These are phyloP conservation scores for Blastobotrys serpentis DNA, from an alignment of 1,139 yeast species.

Conservation along the genomic window DNA sequence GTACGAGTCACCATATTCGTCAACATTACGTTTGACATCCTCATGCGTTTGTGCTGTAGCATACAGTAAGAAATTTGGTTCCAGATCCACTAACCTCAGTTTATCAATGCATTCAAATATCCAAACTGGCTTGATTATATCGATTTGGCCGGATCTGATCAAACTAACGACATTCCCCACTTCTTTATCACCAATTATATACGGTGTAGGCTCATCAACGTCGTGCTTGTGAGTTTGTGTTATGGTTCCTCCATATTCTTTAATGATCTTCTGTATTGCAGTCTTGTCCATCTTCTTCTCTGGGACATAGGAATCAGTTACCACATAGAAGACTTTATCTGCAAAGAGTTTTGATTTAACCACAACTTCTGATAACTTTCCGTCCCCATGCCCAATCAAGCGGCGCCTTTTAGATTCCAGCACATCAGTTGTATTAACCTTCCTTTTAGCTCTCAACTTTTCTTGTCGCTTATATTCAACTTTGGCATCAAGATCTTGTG, in stretches of 20 bases:
- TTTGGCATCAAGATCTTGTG: background rate
- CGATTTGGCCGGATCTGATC: conserved; percentile 43
- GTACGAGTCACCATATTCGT: conserved; percentile 37
- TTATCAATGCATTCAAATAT: conserved; percentile 59
- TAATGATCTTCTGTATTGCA: conserved; percentile 28
- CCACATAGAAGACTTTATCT: background rate
- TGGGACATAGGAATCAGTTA: conserved; percentile 1
- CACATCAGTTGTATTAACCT: background rate
- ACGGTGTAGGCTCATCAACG: conserved; percentile 26
- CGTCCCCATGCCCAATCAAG: background rate
- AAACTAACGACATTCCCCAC: conserved; percentile 47
- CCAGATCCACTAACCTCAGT: conserved; percentile 50
- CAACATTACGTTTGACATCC: conserved; percentile 26
- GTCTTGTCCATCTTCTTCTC: conserved; percentile 22
- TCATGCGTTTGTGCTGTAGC: conserved; percentile 30
- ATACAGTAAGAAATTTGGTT: conserved; percentile 55
- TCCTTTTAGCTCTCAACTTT: background rate
- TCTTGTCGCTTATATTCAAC: background rate
- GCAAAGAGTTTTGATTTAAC: conserved; percentile 1
- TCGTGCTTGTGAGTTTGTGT: conserved; percentile 18
- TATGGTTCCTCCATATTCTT: conserved; percentile 35
- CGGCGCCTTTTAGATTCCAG: conserved; percentile 1
- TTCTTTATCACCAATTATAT: conserved; percentile 52
- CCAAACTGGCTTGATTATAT: conserved; percentile 70
- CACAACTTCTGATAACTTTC: background rate